Evolutionary conservation across 495 filamentous ascomycete species (phyloP).

Genomic region (Podospora sp.): DNA sequence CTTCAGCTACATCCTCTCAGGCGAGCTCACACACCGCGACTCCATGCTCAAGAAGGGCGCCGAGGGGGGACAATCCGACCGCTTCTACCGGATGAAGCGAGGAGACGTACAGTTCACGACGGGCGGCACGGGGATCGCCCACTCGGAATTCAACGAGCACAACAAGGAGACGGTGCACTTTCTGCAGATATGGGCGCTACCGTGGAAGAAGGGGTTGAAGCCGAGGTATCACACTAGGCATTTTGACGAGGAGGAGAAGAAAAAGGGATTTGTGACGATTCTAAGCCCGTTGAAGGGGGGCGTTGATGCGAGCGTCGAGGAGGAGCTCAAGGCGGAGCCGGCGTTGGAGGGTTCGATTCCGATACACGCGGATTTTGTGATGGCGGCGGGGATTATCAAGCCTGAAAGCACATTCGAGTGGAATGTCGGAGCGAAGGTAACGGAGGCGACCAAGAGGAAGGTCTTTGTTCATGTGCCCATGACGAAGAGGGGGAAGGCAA

Average conservation of each 20-base stretch:
- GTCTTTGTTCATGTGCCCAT: slow-evolving; percentile 77
- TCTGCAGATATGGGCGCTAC: slow-evolving; percentile 79
- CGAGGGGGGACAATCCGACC: slow-evolving; percentile 54
- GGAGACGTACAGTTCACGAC: slow-evolving; percentile 85
- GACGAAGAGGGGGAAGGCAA: slow-evolving; percentile 70
- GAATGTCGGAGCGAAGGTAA: slow-evolving; percentile 59
- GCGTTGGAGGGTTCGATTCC: slow-evolving; percentile 66
- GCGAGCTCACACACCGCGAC: slow-evolving; percentile 81
- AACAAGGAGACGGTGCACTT: slow-evolving; percentile 68
- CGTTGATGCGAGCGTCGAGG: slow-evolving; percentile 56
- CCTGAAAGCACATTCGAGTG: slow-evolving; percentile 59
- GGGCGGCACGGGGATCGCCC: slow-evolving; percentile 74
- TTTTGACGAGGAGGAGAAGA: slow-evolving; percentile 69
- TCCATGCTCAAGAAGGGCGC: slow-evolving; percentile 64
- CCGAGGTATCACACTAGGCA: slow-evolving; percentile 71
- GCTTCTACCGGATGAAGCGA: slow-evolving; percentile 71
- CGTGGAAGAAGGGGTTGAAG: slow-evolving; percentile 66
- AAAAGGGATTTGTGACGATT: slow-evolving; percentile 66
- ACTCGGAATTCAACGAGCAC: slow-evolving; percentile 75
- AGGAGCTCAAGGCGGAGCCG: slow-evolving; percentile 62
- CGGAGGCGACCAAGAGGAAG: slow-evolving; percentile 60
- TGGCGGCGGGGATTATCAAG: slow-evolving; percentile 69
- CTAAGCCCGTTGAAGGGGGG: slow-evolving; percentile 71
- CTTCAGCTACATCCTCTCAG: slow-evolving; percentile 77
- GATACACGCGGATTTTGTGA: slow-evolving; percentile 77